Evolutionary conservation across 1,284 basidiomycete species (phyloP).

Genomic region (Irpex sp.): DNA sequence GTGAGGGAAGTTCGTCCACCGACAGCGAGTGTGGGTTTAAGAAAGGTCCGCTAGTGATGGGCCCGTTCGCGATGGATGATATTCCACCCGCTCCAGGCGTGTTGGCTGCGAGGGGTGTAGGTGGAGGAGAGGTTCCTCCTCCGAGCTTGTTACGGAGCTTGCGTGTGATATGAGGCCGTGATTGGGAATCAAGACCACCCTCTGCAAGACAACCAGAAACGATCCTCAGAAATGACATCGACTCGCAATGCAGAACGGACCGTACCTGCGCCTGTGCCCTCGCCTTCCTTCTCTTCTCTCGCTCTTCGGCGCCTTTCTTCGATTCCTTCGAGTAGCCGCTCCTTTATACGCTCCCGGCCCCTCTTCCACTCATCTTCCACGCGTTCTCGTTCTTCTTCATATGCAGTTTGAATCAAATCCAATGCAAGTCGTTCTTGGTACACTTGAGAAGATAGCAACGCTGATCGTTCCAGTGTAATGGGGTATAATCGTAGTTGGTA

Average conservation of each 20-base stretch:
- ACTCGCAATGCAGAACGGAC: conserved; percentile 9
- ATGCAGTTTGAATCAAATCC: conserved; percentile 58
- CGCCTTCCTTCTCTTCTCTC: conserved; percentile 77
- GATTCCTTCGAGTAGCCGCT: conserved; percentile 73
- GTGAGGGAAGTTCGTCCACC: conserved; percentile 76
- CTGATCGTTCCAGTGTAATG: conserved; percentile 66
- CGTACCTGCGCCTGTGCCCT: conserved; percentile 61
- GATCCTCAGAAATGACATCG: neutral
- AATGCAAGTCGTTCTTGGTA: conserved; percentile 60
- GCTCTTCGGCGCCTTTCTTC: conserved; percentile 71
- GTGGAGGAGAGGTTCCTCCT: conserved; percentile 53
- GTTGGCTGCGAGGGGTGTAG: conserved; percentile 40
- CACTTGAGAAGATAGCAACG: conserved; percentile 56
- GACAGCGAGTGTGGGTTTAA: conserved; percentile 74
- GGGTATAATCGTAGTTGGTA: conserved; percentile 70
- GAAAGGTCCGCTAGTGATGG: conserved; percentile 60
- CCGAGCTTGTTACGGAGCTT: conserved; percentile 71
- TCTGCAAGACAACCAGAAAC: conserved; percentile 33
- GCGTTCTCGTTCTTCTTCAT: conserved; percentile 67
- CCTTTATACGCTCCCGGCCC: conserved; percentile 63
- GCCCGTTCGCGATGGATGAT: conserved; percentile 35
- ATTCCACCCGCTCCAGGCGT: conserved; percentile 30
- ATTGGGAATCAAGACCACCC: conserved; percentile 63
- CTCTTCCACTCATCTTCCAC: conserved; percentile 76
- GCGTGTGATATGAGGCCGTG: conserved; percentile 71